phyloP scores from a whole-genome alignment of 2,329 filamentous ascomycete species.

The Aspergillus transmontanensis region DNA sequence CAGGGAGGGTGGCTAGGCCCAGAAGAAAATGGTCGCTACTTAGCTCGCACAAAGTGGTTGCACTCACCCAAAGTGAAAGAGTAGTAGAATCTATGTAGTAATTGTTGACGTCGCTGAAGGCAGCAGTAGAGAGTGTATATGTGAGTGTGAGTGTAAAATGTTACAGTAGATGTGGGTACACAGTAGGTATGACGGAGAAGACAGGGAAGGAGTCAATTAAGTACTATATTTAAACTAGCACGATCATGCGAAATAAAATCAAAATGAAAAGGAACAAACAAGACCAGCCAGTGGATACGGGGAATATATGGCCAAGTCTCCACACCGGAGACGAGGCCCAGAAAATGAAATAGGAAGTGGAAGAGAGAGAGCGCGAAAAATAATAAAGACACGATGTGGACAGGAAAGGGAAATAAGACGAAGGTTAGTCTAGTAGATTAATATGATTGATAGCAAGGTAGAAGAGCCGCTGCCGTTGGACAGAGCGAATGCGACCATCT shows the following conservation, averaged over 20 bases:
- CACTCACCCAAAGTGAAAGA: conserved; percentile 6
- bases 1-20: conserved; percentile 6
- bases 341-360: conserved; percentile 9
- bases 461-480: conserved; percentile 15
- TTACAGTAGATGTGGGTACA: conserved; percentile 1
- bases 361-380: conserved; percentile 7
- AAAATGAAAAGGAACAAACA: neutral
- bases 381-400: conserved; percentile 11
- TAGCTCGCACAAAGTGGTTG: conserved; percentile 18
- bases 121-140: conserved; percentile 1
- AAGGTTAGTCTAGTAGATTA: conserved; percentile 1
- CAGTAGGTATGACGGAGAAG: conserved; percentile 1
- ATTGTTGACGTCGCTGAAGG: neutral
- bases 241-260: conserved; percentile 5
- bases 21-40: conserved; percentile 7
- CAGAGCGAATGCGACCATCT: conserved; percentile 37
- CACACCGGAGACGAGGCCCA: conserved; percentile 13
- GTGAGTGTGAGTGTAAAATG: neutral
- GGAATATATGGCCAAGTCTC: conserved; percentile 17
- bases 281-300: conserved; percentile 19
- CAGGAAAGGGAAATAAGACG: conserved; percentile 3
- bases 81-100: neutral
- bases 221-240: conserved; percentile 4
- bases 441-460: conserved; percentile 2
- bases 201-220: conserved; percentile 2